These are phyloP conservation scores for Aspergillus tamarii DNA, from an alignment of 2,329 filamentous ascomycete genomes.

Conservation along the genomic window DNA sequence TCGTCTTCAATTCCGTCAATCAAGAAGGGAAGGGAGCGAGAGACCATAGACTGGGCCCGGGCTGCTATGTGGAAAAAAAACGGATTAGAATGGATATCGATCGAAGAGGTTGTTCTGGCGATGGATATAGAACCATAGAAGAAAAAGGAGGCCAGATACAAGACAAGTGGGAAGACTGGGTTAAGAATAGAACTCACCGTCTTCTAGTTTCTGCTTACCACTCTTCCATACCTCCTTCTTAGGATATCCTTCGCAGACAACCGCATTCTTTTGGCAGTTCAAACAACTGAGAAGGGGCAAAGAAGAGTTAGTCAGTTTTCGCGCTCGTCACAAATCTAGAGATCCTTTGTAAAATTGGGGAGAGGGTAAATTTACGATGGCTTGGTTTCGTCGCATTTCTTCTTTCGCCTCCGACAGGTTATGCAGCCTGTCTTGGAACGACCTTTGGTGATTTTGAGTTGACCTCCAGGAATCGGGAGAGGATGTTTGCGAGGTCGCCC, in stretches of 20 bases:
- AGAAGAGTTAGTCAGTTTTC: constrained; percentile 4
- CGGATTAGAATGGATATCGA: neutral
- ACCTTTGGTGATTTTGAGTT: constrained; percentile 76
- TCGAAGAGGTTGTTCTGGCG: neutral
- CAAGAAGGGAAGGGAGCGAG: constrained; percentile 58
- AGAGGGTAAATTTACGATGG: constrained; percentile 38
- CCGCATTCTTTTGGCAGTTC: constrained; percentile 92
- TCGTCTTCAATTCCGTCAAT: constrained; percentile 81
- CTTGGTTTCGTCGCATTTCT: constrained; percentile 58
- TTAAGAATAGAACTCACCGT: constrained; percentile 47
- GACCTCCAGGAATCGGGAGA: constrained; percentile 59
- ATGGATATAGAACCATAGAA: neutral
- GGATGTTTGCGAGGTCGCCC: constrained; percentile 84
- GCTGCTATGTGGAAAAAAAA: constrained; percentile 27
- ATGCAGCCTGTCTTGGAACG: constrained; percentile 62
- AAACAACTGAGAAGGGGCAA: constrained; percentile 45
- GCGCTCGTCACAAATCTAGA: neutral
- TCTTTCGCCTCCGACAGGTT: constrained; percentile 63
- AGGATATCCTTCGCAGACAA: constrained; percentile 87
- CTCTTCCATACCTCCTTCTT: constrained; percentile 87
- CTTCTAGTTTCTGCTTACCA: constrained; percentile 74
- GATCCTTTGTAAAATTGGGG: neutral
- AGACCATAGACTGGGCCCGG: constrained; percentile 36
- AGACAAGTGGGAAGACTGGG: neutral
- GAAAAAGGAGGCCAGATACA: neutral